Evolutionary conservation across 2,329 filamentous ascomycete species (phyloP).

Genomic region (Sordariomycetes sp.): DNA sequence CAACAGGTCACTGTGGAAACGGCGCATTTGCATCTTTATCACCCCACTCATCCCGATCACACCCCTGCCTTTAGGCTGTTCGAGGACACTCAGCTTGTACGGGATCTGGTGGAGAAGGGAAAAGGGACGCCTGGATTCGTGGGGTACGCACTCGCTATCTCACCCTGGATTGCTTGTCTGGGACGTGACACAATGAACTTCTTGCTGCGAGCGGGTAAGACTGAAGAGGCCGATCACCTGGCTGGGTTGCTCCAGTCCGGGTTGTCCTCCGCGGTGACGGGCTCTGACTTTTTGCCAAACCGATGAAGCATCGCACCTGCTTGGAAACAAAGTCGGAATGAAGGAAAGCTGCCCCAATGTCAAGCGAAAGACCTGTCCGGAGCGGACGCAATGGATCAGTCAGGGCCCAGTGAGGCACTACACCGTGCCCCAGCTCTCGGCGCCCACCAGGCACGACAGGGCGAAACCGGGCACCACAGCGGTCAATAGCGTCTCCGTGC

Average conservation of each 20-base stretch:
- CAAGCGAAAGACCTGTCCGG: no score
- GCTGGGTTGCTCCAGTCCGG: slow-evolving; percentile 26
- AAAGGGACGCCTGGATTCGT: no score
- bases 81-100: slow-evolving; percentile 18
- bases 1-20: slow-evolving; percentile 30
- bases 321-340: slow-evolving; percentile 3
- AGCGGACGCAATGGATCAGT: no score
- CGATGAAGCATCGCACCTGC: slow-evolving; percentile 1
- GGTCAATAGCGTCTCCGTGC: no score
- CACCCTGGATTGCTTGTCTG: slow-evolving; percentile 28
- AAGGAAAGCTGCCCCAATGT: no score
- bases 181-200: slow-evolving; percentile 38
- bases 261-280: no score
- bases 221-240: slow-evolving; percentile 29
- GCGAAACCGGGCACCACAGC: no score
- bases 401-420: no score
- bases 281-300: slow-evolving; percentile 14
- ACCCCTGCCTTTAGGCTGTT: slow-evolving; percentile 38
- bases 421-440: no score
- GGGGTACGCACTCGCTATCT: no score
- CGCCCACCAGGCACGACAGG: no score
- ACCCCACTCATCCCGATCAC: slow-evolving; percentile 41
- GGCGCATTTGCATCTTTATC: slow-evolving; percentile 45
- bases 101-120: slow-evolving; percentile 18
- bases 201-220: slow-evolving; percentile 28